Evolutionary conservation across 2,329 filamentous ascomycete genomes (phyloP), one percentile per base, ranked within the genome.

Genomic region (Passalora sequoiae): DNA sequence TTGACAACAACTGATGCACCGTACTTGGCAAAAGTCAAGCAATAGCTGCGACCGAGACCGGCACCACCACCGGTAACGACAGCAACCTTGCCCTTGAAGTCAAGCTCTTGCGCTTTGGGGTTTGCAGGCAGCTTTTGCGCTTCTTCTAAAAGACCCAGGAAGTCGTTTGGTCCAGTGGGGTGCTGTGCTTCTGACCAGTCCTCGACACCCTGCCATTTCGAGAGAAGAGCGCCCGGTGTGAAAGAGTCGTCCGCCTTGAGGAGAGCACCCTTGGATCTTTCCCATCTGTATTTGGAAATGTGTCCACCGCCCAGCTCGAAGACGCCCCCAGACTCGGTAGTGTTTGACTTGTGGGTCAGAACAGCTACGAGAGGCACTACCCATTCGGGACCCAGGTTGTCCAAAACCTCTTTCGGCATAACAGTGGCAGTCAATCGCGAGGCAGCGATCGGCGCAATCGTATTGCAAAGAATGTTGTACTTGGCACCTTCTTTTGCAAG

Each of bases 401-500:
- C 82, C 57, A 96, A 76, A 28, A 95, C 78, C 63, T 96, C 89
- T n/a, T 88, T 87, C 24, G 89, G 89, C 88, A 96, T 91, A 56
- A 96, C 77, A 13, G 91, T 96, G 66, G 89, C 81, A 31, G 89
- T 96, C 89, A 97, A 94, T 66, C 91, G 83, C 71, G 86, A 92
- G 49, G 89, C 92, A 56, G 91, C 91, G 62, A 96, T 89, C 40
- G 92, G 92, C 13, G 92, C 89, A 71, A 98, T 94, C 59, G 87
- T 87, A 69, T 98, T 98, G 74, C 77, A 81, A 60, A 95, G 71
- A 58, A 98, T 97, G 77, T 97, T 97, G 75, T 98, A 98, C 72
- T 97, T 97, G 64, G 80, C 75, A 55, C 92, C 92, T 74, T 98
- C 92, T 76, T 97, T 97, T 48, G 92, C 92, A 51, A 98, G 77